Percentiles rank a stretch among this genome's conserved stretches.
Evolutionary conservation across 2,329 filamentous ascomycete species (phyloP).

Genomic region (Epichloe festucae): DNA sequence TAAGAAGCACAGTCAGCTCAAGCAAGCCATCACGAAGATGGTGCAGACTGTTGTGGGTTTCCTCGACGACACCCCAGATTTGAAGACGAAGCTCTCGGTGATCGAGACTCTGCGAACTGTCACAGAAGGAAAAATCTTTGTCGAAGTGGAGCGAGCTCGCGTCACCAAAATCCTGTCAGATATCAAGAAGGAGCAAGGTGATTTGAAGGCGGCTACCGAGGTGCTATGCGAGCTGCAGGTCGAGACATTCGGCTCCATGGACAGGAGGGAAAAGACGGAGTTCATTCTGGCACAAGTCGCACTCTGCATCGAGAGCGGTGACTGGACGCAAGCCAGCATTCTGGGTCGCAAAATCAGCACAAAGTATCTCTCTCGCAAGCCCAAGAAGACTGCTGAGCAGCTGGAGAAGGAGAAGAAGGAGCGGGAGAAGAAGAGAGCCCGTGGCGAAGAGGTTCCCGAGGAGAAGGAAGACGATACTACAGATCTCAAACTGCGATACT

Average conservation of each 20-base stretch:
- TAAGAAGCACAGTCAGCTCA: constrained; percentile 99
- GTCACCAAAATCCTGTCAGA: constrained; percentile 90
- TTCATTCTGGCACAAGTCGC: constrained; percentile 94
- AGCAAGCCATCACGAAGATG: constrained; percentile 98
- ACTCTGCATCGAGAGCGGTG: constrained; percentile 86
- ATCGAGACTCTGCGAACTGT: constrained; percentile 94
- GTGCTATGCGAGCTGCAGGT: constrained; percentile 96
- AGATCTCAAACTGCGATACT: constrained; percentile 89
- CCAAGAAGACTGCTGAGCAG: constrained; percentile 81
- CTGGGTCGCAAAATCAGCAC: constrained; percentile 96
- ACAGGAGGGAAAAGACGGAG: constrained; percentile 91
- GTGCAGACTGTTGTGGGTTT: constrained; percentile 93
- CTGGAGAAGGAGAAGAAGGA: constrained; percentile 84
- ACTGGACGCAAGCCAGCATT: constrained; percentile 93
- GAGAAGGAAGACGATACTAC: constrained; percentile 82
- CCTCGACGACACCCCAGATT: constrained; percentile 69
- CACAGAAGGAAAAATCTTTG: constrained; percentile 99
- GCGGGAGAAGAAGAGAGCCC: constrained; percentile 70
- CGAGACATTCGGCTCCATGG: constrained; percentile 98
- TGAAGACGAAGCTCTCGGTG: constrained; percentile 80
- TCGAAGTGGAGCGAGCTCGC: constrained; percentile 93
- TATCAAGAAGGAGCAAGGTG: constrained; percentile 94
- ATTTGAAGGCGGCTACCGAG: constrained; percentile 79
- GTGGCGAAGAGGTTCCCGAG: constrained; percentile 65
- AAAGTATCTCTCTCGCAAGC: constrained; percentile 76